Evolutionary conservation across 73 alveolate genomes (phyloP).

Genomic region (Stentor roeselii): DNA sequence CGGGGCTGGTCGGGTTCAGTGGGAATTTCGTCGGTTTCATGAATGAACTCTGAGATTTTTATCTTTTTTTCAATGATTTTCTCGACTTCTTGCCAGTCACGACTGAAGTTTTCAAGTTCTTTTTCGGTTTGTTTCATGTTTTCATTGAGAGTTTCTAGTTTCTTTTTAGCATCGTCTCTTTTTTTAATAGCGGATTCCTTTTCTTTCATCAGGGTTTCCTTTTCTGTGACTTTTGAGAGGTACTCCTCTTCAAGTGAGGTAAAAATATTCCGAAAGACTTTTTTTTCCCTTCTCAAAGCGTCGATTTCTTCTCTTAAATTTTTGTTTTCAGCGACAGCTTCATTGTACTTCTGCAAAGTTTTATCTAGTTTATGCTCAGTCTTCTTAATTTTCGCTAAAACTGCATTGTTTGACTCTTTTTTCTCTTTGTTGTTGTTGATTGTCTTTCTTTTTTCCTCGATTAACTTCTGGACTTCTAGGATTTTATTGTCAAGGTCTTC

Average conservation of each 20-base stretch:
- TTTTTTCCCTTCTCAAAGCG: constrained; percentile 93
- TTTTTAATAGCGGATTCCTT: constrained; percentile 86
- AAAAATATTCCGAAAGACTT: constrained; percentile 90
- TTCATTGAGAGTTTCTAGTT: constrained; percentile 80
- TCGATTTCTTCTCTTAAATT: constrained; percentile 87
- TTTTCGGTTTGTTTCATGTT: constrained; percentile 67
- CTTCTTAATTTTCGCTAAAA: constrained; percentile 64
- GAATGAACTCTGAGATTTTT: constrained; percentile 55
- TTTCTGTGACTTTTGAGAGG: constrained; percentile 82
- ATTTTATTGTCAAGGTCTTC: constrained; percentile 75
- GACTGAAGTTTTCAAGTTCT: constrained; percentile 89
- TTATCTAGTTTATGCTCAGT: constrained; percentile 94
- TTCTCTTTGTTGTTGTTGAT: constrained; percentile 90
- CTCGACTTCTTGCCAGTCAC: constrained; percentile 58
- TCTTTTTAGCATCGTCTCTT: constrained; percentile 93
- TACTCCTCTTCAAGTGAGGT: constrained; percentile 92
- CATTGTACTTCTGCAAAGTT: constrained; percentile 92
- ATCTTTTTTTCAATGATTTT: constrained; percentile 57
- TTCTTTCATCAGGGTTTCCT: constrained; percentile 79
- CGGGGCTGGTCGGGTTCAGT: constrained; percentile 42
- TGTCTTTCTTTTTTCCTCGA: constrained; percentile 67
- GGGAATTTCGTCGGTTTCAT: constrained; percentile 21
- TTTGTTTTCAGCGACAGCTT: constrained; percentile 93
- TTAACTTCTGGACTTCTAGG: constrained; percentile 62
- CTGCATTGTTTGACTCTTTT: constrained; percentile 72